These are phyloP conservation scores for Phytophthora fragariae DNA, from an alignment of 352 stramenopile species.

Conservation along the genomic window DNA sequence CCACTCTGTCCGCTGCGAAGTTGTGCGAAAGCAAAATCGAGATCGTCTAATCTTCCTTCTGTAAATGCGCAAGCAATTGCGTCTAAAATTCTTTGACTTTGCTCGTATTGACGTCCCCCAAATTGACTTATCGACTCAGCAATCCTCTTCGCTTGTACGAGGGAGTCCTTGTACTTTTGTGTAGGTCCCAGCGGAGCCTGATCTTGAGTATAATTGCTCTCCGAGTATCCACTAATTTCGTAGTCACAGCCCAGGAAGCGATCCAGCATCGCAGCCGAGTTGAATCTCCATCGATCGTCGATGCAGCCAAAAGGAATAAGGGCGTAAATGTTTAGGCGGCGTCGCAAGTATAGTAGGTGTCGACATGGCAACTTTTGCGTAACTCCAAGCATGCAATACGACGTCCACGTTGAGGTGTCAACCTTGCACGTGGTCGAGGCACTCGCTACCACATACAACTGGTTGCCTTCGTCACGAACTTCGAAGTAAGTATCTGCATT, in stretches of 20 bases:
- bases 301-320: conserved; percentile 4
- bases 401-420: not conserved
- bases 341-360: conserved; percentile 12
- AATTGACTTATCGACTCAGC: not conserved
- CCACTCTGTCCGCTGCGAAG: too few species aligned
- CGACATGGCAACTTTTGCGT: conserved; percentile 6
- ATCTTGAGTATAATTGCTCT: not conserved
- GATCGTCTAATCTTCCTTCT: not conserved
- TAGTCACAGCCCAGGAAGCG: not conserved
- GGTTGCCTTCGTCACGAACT: not conserved
- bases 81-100: not conserved
- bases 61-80: not conserved
- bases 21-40: not conserved
- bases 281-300: not conserved
- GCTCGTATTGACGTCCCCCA: not conserved
- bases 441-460: not conserved
- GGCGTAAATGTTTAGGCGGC: not conserved
- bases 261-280: conserved; percentile 5
- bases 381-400: conserved; percentile 7
- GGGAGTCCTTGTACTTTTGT: not conserved
- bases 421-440: not conserved
- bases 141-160: too few species aligned
- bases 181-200: not conserved
- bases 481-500: not conserved
- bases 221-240: not conserved